phyloP scores from a whole-genome alignment of 2,329 filamentous ascomycete genomes.

The Pestalotiopsis sp. region DNA sequence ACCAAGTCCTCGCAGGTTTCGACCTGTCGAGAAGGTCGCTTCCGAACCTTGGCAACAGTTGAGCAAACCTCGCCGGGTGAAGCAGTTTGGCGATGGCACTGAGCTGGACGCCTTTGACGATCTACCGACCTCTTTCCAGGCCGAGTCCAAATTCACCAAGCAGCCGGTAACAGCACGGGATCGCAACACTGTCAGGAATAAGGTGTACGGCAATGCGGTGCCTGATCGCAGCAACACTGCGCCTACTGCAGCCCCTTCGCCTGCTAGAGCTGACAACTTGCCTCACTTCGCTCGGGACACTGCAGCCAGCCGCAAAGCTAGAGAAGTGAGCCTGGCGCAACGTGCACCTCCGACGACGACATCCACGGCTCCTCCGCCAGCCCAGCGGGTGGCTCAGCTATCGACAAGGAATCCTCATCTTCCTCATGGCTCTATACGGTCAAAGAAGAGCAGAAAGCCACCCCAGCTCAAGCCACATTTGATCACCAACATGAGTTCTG shows the following conservation, averaged over 20 bases:
- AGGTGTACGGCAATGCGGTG: constrained; percentile 55
- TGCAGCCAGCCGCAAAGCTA: constrained; percentile 64
- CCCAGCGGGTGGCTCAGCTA: constrained; percentile 56
- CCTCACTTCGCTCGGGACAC: constrained; percentile 69
- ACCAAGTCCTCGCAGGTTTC: constrained; percentile 58
- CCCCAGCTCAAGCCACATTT: constrained; percentile 77
- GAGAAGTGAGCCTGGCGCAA: constrained; percentile 63
- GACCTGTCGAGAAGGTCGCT: constrained; percentile 38
- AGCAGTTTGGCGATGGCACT: constrained; percentile 86
- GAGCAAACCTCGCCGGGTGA: constrained; percentile 69
- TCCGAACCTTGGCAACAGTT: constrained; percentile 65
- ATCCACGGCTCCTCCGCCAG: constrained; percentile 54
- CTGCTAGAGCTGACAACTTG: constrained; percentile 55
- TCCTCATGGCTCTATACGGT: constrained; percentile 44
- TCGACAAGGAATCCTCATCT: constrained; percentile 48
- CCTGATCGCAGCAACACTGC: constrained; percentile 57
- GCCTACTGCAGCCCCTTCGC: constrained; percentile 56
- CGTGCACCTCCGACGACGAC: constrained; percentile 54
- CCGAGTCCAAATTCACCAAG: constrained; percentile 82
- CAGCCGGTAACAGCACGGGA: constrained; percentile 72
- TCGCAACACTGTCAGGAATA: constrained; percentile 62
- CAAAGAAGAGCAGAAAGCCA: constrained; percentile 59
- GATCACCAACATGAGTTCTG: constrained; percentile 78
- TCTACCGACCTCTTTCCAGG: constrained; percentile 80
- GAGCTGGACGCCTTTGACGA: constrained; percentile 96